These are phyloP conservation scores for Teratosphaeria epicoccoides DNA, from an alignment of 2,329 filamentous ascomycete genomes.

Conservation along the genomic window DNA sequence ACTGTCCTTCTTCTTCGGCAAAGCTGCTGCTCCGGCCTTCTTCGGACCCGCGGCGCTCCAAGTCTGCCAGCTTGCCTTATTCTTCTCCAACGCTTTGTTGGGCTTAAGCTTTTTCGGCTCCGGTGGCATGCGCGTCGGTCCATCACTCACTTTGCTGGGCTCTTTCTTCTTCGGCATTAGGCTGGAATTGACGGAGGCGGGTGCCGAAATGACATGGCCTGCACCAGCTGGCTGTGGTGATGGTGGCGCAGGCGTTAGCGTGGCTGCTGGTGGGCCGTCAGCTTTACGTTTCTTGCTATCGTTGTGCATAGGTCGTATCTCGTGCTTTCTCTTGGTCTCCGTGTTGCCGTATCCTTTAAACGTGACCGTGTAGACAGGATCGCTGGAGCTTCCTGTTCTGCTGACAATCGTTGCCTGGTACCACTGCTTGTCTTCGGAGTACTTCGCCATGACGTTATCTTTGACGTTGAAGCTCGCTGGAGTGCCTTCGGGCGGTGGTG, in stretches of 20 bases:
- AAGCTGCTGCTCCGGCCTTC: conserved; percentile 14
- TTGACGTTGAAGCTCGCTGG: conserved; percentile 66
- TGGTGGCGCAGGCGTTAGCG: conserved; percentile 28
- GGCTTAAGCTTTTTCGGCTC: conserved; percentile 73
- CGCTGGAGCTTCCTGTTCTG: conserved; percentile 82
- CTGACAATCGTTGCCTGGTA: conserved; percentile 89
- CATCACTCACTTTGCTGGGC: conserved; percentile 52
- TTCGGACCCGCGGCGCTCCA: conserved; percentile 61
- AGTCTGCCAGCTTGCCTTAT: conserved; percentile 90
- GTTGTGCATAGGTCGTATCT: conserved; percentile 64
- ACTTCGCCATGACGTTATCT: conserved; percentile 82
- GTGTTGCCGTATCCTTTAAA: conserved; percentile 81
- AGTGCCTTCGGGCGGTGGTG: conserved; percentile 27
- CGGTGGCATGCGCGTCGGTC: conserved; percentile 32
- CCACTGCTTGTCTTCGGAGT: conserved; percentile 82
- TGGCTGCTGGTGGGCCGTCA: conserved; percentile 53
- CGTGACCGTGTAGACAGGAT: conserved; percentile 86
- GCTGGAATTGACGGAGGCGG: conserved; percentile 56
- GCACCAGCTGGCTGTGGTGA: conserved; percentile 30
- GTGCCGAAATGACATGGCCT: conserved; percentile 53
- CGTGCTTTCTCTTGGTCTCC: conserved; percentile 67
- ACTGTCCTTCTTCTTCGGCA: conserved; percentile 20
- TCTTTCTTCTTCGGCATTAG: conserved; percentile 52
- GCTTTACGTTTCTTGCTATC: conserved; percentile 60
- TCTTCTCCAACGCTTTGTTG: conserved; percentile 79